Evolutionary conservation across 805 yeast species (phyloP), one percentile per base, ranked within the genome.

Genomic region (Saccharomycopsis olivae): DNA sequence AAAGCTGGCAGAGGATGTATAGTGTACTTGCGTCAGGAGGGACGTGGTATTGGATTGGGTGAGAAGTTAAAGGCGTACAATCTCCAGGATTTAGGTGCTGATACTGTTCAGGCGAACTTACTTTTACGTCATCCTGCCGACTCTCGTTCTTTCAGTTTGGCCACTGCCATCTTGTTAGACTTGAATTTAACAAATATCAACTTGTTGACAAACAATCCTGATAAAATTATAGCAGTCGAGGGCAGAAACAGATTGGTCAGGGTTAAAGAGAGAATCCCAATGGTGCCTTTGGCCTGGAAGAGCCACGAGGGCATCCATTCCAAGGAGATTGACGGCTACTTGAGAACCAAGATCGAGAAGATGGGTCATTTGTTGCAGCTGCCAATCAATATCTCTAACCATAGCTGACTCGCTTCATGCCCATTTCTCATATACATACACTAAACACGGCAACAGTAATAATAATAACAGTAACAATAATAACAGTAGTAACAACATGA

Each of bases 1-100:
- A 64, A 69, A 42, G 69, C 68, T 36, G 95, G 95, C 14, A 81
- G 77, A 49, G 99, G 99, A 17, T 88, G 95, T 51, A 87, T 92
- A 37, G 97, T 92, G 2, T 92, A 92, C 57, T 65, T 92, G 48
- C 74, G 99, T 54, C 99, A 92, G 61, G 99, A 92, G 60, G 99
- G 99, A 39, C 76, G 99, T 44, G 99, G 99, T 15, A 92, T 92
- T 45, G 99, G 99, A 5, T 67, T 92, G n/a, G 95, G 96, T 23
- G 99, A 92, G 56, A 92, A 92, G 60, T 69, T 92, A 49, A 92
- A 92, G 61, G 97, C 97, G 2, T 92, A 92, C 60, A 92, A 92
- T 56, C 65, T 92, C 49, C 99, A 92, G 64, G 99, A 92, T 61
- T 66, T 92, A 42, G 99, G 99, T 5, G 97, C 97, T 5, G 99